Percentiles rank a stretch among this genome's conserved stretches.
Evolutionary conservation across 1,139 yeast genomes (phyloP).

Genomic region (Hanseniaspora sp.): DNA sequence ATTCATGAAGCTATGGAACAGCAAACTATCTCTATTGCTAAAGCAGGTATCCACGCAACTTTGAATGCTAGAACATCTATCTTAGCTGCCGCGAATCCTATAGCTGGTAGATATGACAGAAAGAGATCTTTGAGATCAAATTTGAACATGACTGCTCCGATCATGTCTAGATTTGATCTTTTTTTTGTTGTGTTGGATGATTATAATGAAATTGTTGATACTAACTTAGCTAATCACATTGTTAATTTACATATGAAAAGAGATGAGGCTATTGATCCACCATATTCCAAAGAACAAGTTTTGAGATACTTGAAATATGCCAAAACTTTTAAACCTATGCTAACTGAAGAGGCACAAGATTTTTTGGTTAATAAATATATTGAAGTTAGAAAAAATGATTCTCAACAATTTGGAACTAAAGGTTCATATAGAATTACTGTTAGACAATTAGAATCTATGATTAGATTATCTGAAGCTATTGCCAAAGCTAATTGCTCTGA

Average conservation of each 20-base stretch:
- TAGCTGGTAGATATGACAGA: constrained; percentile 88
- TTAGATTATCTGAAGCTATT: constrained; percentile 88
- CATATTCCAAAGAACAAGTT: constrained; percentile 79
- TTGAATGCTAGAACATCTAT: constrained; percentile 92
- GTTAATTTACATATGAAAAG: constrained; percentile 85
- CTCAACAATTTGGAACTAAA: constrained; percentile 73
- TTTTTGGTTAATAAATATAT: constrained; percentile 71
- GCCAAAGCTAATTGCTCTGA: constrained; percentile 95
- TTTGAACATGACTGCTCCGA: constrained; percentile 96
- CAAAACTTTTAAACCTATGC: constrained; percentile 79
- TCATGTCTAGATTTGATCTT: constrained; percentile 94
- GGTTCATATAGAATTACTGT: constrained; percentile 89
- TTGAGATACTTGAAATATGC: constrained; percentile 86
- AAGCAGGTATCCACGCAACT: constrained; percentile 97
- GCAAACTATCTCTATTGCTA: constrained; percentile 94
- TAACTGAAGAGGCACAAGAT: constrained; percentile 73
- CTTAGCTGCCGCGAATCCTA: constrained; percentile 94
- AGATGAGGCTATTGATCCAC: constrained; percentile 85
- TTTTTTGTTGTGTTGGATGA: constrained; percentile 93
- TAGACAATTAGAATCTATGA: constrained; percentile 89
- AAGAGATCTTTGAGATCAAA: constrained; percentile 76
- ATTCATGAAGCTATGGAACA: constrained; percentile 99
- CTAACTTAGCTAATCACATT: constrained; percentile 82
- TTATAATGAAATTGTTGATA: constrained; percentile 82
- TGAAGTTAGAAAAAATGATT: constrained; percentile 80